Conservation (phyloP, 208 protist genomes). For the Leishmania aethiopica region DNA sequence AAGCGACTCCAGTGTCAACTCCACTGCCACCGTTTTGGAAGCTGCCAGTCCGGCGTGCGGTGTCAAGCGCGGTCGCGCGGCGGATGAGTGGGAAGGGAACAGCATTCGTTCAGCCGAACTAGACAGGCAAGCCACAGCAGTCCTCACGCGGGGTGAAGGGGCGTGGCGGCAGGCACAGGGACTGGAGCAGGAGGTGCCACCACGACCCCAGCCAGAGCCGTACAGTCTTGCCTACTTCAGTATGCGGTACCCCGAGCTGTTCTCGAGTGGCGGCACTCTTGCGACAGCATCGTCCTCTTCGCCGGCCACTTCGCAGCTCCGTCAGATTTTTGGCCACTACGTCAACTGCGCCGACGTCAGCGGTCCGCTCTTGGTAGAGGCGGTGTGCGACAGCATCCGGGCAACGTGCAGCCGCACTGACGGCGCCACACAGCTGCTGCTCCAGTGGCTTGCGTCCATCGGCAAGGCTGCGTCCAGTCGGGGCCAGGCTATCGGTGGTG, state of each 20-base stretch:
- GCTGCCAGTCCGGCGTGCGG: slow-evolving; percentile 9
- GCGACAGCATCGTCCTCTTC: neutral
- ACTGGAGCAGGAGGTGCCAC: neutral
- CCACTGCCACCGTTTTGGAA: slow-evolving; percentile 21
- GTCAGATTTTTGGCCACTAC: slow-evolving; percentile 63
- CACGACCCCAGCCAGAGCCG: neutral
- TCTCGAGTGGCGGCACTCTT: neutral
- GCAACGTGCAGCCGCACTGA: slow-evolving; percentile 39
- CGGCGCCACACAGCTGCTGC: slow-evolving; percentile 32
- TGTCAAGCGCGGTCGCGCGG: slow-evolving; percentile 11
- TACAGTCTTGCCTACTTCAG: slow-evolving; percentile 25
- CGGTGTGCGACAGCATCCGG: slow-evolving; percentile 46
- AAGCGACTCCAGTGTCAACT: slow-evolving; percentile 18
- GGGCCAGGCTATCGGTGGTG: neutral
- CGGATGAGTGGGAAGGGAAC: neutral
- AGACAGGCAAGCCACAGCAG: neutral
- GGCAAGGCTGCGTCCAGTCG: neutral
- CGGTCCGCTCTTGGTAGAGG: slow-evolving; percentile 44
- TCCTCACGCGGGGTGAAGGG: neutral
- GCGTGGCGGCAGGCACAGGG: neutral
- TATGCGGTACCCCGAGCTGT: slow-evolving; percentile 36
- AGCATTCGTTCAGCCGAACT: neutral
- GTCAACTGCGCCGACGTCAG: slow-evolving; percentile 83
- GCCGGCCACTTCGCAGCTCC: neutral
- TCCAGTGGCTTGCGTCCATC: slow-evolving; percentile 34